Base-by-base conservation (phyloP, 768 basidiomycete genomes). In the Strobilomyces echinocephalus region DNA sequence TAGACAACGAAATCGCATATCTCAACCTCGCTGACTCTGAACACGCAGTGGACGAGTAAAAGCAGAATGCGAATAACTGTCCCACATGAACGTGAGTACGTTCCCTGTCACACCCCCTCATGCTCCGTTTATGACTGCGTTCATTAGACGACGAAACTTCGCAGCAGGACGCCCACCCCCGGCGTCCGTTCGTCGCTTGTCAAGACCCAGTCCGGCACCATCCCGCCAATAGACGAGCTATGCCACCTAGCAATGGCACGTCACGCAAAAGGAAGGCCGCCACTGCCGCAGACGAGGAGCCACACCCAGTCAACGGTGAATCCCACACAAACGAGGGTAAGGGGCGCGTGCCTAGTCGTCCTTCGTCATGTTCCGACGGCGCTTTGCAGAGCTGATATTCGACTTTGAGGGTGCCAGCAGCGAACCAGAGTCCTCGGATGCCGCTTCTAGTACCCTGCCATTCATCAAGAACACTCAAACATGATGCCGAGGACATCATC, bases 331-430 rank as follows among this genome's bases (percentile, higher is more conserved):
- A 70, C 26, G 76, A 80, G 73, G 84, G 84, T 81, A 57, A 54
- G 72, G 67, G 53, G 57, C 49, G 49, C 50, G 35, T 21, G 24
- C 44, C 44, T 47, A 31, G 2, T 39, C 9, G 24, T 38, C 47
- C 21, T 10, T 49, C 42, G 4, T 46, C n/a, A 35, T 4, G 12
- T 28, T 24, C 50, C 63, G 49, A 63, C 34, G 53, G 15, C 34
- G 33, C 31, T 21, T 20, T n/a, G 43, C 39, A 85, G 87, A 82
- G 50, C 74, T 83, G 72, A 79, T 91, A 36, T 91, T 91, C 57
- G 79, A 81, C 49, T 71, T 89, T 58, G 88, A 91, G 47, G 81
- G 82, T 41, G 80, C 78, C 34, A 63, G 46, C 8, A 67, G 67
- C 30, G 55, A 68, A 59, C 71, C 62, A 38, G 60, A 73, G 38